Percentiles rank a stretch among this genome's conserved stretches.
phyloP scores from a whole-genome alignment of 1,139 yeast species.

The Hemisphaericaspora lyxosophila region DNA sequence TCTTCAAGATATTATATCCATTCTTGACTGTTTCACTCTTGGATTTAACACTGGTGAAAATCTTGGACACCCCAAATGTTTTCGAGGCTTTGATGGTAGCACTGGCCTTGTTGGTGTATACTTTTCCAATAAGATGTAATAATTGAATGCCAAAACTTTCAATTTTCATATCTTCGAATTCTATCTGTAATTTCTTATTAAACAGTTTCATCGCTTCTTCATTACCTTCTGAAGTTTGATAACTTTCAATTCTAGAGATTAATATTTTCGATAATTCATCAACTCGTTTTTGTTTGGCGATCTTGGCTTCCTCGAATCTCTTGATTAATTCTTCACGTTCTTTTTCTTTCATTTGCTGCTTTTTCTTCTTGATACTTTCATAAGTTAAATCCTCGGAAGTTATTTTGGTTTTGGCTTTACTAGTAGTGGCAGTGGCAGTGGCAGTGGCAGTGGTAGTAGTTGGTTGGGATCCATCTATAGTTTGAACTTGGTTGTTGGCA shows the following conservation, averaged over 20 bases:
- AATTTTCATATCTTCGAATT: slow-evolving; percentile 57
- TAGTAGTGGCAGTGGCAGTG: neutral
- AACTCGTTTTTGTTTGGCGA: slow-evolving; percentile 54
- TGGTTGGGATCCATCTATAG: neutral
- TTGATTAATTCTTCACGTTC: slow-evolving; percentile 56
- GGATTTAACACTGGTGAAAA: slow-evolving; percentile 48
- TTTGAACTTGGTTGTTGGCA: neutral
- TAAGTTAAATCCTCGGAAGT: slow-evolving; percentile 14
- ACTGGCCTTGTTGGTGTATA: slow-evolving; percentile 59
- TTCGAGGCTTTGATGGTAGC: slow-evolving; percentile 38
- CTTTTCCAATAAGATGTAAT: slow-evolving; percentile 58
- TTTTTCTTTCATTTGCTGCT: slow-evolving; percentile 45
- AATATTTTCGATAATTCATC: slow-evolving; percentile 51
- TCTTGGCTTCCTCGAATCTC: slow-evolving; percentile 55
- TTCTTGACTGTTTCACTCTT: slow-evolving; percentile 40
- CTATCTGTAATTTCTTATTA: slow-evolving; percentile 44
- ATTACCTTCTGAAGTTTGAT: slow-evolving; percentile 26
- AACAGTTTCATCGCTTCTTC: slow-evolving; percentile 38
- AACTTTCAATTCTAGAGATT: slow-evolving; percentile 43
- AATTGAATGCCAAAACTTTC: slow-evolving; percentile 51
- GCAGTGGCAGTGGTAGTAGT: slow-evolving; percentile 3
- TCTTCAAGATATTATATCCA: slow-evolving; percentile 40
- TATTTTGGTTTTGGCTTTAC: neutral
- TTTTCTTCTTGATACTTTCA: slow-evolving; percentile 26
- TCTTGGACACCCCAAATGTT: slow-evolving; percentile 51